Base-by-base conservation (phyloP, 2,329 filamentous ascomycete genomes). In the Diaporthe vexans region DNA sequence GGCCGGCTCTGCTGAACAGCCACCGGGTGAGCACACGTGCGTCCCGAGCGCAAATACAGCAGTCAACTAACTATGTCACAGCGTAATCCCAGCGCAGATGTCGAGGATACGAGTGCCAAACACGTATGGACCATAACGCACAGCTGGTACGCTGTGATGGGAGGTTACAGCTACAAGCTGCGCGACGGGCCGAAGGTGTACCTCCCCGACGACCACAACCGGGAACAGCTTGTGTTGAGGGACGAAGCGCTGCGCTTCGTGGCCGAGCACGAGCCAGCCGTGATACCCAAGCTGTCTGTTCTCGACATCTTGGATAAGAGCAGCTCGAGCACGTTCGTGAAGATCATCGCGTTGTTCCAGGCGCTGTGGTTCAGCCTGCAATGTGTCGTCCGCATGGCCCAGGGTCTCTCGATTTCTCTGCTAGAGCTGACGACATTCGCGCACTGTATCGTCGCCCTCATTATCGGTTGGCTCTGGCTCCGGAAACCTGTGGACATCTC, bases 341-440 rank as follows among this genome's bases (percentile, higher is more conserved):
- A 82, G 72, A 73, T 77, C 1, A 74, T 85, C 10, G 79, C 81
- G 2, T 78, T 78, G 37, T 43, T 83, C 3, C 83, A 84, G 76
- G 81, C 80, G 0, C 71, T 76, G 29, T 85, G 83, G 82, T 82
- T 84, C 71, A 71, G 81, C 7, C 48, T 82, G 2, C 82, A 84
- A 69, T 76, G 75, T 48, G 72, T 84, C 37, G 79, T 78, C 17
- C 78, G 83, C 3, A 74, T 80, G 15, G 75, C 75, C 4, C 76
- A 81, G 52, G 75, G 77, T 5, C 76, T 84, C 1, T 80, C 82
- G 6, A 67, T 84, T 6, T 80, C 80, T 1, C 77, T 83, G 9
- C 77, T 84, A 17, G 81, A 84, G 65, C 54, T 82, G 1, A 78
- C 80, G 63, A 81, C 80, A 1, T 69, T 82, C n/a, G 77, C 77